These are phyloP conservation scores for Suillus brevipes DNA, from an alignment of 768 basidiomycete species.

Conservation along the genomic window DNA sequence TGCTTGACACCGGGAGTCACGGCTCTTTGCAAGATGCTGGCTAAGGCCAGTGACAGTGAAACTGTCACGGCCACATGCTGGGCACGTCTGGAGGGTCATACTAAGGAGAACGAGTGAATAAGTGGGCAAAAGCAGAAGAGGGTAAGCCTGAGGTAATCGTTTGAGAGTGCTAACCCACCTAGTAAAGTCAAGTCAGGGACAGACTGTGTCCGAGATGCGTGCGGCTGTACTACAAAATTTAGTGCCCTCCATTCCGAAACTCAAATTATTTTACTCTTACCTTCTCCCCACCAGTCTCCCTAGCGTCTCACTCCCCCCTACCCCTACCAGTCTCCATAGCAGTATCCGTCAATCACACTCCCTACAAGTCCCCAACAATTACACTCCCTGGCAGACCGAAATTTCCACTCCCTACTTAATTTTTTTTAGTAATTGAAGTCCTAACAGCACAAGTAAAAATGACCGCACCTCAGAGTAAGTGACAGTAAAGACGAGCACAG, in stretches of 20 bases:
- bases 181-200: not conserved
- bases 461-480: not conserved
- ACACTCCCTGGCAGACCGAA: not conserved
- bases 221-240: not conserved
- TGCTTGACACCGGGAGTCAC: not conserved
- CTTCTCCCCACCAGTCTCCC: too few relatives aligned
- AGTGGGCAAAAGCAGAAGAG: not conserved
- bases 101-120: not conserved
- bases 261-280: constrained; percentile 2
- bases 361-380: not conserved
- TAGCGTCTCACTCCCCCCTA: too few relatives aligned
- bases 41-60: constrained; percentile 7
- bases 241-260: not conserved
- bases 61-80: not conserved
- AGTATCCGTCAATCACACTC: too few relatives aligned
- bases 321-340: too few relatives aligned
- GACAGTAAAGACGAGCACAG: not conserved
- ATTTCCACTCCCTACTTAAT: not conserved
- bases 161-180: not conserved
- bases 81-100: not conserved
- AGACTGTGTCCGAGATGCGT: not conserved
- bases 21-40: constrained; percentile 6
- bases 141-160: not conserved
- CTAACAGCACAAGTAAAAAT: not conserved
- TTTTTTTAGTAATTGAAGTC: not conserved